phyloP scores from a whole-genome alignment of 2,329 filamentous ascomycete genomes.

The Didymella keratinophila region DNA sequence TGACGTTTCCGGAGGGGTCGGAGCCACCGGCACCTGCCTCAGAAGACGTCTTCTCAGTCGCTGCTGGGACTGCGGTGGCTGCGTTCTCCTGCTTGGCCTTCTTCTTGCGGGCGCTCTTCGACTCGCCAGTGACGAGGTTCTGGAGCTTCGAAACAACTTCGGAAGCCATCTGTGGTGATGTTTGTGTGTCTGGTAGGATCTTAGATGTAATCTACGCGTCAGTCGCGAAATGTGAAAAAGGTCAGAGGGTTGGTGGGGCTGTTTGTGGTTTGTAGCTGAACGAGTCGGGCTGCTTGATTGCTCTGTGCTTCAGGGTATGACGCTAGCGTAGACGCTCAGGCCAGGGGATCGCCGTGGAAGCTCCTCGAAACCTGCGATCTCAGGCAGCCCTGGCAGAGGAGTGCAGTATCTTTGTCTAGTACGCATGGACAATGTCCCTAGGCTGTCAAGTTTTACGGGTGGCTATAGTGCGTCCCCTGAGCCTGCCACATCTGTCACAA shows the following conservation, averaged over 20 bases:
- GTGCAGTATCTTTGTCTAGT: background rate
- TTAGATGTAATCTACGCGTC: slow-evolving; percentile 26
- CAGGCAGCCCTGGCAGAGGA: background rate
- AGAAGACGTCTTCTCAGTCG: slow-evolving; percentile 46
- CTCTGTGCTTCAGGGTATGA: slow-evolving; percentile 18
- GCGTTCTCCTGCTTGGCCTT: slow-evolving; percentile 55
- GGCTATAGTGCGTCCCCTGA: too few species aligned
- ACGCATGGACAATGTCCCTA: too few species aligned
- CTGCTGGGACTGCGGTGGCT: slow-evolving; percentile 54
- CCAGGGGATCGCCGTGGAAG: slow-evolving; percentile 15
- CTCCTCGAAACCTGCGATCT: slow-evolving; percentile 11
- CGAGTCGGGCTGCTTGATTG: slow-evolving; percentile 17
- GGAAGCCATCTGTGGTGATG: slow-evolving; percentile 53
- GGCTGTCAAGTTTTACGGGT: too few species aligned
- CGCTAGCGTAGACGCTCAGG: slow-evolving; percentile 11
- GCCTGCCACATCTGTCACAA: background rate
- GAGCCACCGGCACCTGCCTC: slow-evolving; percentile 42
- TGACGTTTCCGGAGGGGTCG: slow-evolving; percentile 53
- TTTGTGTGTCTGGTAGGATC: slow-evolving; percentile 19
- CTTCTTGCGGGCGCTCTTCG: slow-evolving; percentile 63
- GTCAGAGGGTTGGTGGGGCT: slow-evolving; percentile 14
- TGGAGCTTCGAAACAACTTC: slow-evolving; percentile 69
- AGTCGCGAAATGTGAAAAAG: slow-evolving; percentile 14
- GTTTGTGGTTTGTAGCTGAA: slow-evolving; percentile 21
- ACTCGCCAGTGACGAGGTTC: slow-evolving; percentile 64